Percentiles rank a stretch among this genome's conserved stretches.
These are phyloP conservation scores for Saturnispora besseyi DNA, from an alignment of 805 yeast species.

Conservation along the genomic window DNA sequence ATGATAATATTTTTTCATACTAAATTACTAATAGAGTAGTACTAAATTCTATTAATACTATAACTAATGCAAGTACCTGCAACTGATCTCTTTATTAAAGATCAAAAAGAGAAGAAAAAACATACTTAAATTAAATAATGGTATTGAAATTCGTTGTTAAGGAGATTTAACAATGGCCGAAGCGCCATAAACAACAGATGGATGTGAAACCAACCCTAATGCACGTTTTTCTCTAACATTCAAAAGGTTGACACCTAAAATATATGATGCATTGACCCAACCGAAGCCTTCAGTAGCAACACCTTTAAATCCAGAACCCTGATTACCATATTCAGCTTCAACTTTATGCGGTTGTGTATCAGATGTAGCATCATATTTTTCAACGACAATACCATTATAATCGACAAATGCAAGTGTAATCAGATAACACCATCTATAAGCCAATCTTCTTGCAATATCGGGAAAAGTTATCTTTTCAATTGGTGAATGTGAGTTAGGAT, in stretches of 20 bases:
- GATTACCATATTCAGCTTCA: constrained; percentile 95
- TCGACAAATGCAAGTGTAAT: constrained; percentile 88
- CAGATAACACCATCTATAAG: constrained; percentile 82
- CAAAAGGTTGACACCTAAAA: constrained; percentile 61
- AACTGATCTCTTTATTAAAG: too few species aligned
- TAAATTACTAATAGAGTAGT: too few species aligned
- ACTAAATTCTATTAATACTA: too few species aligned
- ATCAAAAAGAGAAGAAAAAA: background rate
- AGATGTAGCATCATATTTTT: constrained; percentile 84
- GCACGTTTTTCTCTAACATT: constrained; percentile 63
- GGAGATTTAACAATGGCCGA: background rate
- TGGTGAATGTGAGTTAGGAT: constrained; percentile 48
- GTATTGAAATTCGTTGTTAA: background rate
- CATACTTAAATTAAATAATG: background rate
- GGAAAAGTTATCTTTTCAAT: constrained; percentile 14
- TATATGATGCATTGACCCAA: constrained; percentile 89
- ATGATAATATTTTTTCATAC: too few species aligned
- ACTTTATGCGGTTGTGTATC: constrained; percentile 83
- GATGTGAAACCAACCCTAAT: constrained; percentile 71
- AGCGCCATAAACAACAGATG: constrained; percentile 22
- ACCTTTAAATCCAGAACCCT: constrained; percentile 86
- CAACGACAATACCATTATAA: constrained; percentile 90
- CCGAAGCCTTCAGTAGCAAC: constrained; percentile 96
- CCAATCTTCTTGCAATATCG: constrained; percentile 58
- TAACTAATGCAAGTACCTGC: too few species aligned